These are phyloP conservation scores for Microdochium trichocladiopsis DNA, from an alignment of 2,329 filamentous ascomycete genomes.

Conservation along the genomic window DNA sequence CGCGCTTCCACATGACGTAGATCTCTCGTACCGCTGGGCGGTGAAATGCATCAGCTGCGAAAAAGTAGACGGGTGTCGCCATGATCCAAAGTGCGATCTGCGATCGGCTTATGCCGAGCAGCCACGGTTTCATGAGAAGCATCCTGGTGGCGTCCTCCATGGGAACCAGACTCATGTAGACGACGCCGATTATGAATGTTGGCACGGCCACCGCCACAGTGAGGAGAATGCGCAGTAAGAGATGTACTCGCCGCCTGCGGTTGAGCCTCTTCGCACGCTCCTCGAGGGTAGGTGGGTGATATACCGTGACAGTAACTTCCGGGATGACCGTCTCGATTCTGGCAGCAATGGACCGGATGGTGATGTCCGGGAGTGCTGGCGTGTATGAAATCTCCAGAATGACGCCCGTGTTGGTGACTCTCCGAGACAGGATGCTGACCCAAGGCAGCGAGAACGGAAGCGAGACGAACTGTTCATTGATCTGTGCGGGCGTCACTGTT, in stretches of 20 bases:
- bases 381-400: slow-evolving; percentile 65
- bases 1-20: slow-evolving; percentile 65
- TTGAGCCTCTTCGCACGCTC: slow-evolving; percentile 72
- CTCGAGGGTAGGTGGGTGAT: slow-evolving; percentile 77
- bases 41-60: slow-evolving; percentile 82
- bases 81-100: slow-evolving; percentile 77
- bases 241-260: slow-evolving; percentile 44
- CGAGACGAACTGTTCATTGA: not conserved
- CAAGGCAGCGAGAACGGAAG: not conserved
- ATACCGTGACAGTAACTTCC: slow-evolving; percentile 60
- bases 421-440: not conserved
- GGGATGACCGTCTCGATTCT: slow-evolving; percentile 60
- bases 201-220: slow-evolving; percentile 68
- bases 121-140: slow-evolving; percentile 65
- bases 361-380: slow-evolving; percentile 62
- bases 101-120: slow-evolving; percentile 64
- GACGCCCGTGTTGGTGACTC: slow-evolving; percentile 48
- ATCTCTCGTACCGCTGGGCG: slow-evolving; percentile 72
- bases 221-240: slow-evolving; percentile 64
- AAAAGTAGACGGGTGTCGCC: slow-evolving; percentile 81
- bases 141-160: slow-evolving; percentile 47
- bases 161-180: slow-evolving; percentile 80
- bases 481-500: not conserved
- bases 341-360: slow-evolving; percentile 65
- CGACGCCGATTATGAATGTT: slow-evolving; percentile 79